Evolutionary conservation across 2,329 filamentous ascomycete species (phyloP).

Genomic region (Venturia effusa): DNA sequence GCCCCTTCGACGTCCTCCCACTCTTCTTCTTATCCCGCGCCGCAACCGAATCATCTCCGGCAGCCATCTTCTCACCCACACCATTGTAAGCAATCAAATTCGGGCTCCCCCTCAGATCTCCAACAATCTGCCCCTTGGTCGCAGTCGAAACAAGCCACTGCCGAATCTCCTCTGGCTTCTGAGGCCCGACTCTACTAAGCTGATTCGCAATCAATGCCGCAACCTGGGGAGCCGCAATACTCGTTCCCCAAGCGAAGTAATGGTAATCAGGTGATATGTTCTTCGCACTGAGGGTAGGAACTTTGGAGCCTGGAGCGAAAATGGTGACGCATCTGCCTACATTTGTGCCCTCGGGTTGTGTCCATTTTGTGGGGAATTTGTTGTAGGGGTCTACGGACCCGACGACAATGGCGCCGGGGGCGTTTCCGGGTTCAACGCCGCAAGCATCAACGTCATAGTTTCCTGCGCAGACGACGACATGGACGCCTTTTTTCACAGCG

Average conservation of each 20-base stretch:
- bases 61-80: background rate
- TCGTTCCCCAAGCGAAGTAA: conserved; percentile 11
- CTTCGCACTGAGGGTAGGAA: conserved; percentile 7
- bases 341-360: conserved; percentile 8
- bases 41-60: background rate
- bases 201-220: conserved; percentile 11
- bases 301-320: conserved; percentile 9
- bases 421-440: conserved; percentile 8
- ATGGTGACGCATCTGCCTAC: conserved; percentile 10
- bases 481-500: conserved; percentile 7
- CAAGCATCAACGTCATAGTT: conserved; percentile 10
- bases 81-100: conserved; percentile 10
- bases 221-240: conserved; percentile 11
- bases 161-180: conserved; percentile 7
- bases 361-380: conserved; percentile 3
- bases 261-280: conserved; percentile 3
- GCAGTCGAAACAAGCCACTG: conserved; percentile 6
- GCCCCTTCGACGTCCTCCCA: background rate
- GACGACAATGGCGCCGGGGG: conserved; percentile 5
- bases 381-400: conserved; percentile 7
- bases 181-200: conserved; percentile 4
- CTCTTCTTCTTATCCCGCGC: background rate
- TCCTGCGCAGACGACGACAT: conserved; percentile 11
- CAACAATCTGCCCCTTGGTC: conserved; percentile 10
- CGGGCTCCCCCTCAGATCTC: conserved; percentile 7